Percentiles rank a stretch among this genome's conserved stretches.
Evolutionary conservation across 2,329 filamentous ascomycete genomes (phyloP).

Genomic region (Stagonosporopsis rhizophila): DNA sequence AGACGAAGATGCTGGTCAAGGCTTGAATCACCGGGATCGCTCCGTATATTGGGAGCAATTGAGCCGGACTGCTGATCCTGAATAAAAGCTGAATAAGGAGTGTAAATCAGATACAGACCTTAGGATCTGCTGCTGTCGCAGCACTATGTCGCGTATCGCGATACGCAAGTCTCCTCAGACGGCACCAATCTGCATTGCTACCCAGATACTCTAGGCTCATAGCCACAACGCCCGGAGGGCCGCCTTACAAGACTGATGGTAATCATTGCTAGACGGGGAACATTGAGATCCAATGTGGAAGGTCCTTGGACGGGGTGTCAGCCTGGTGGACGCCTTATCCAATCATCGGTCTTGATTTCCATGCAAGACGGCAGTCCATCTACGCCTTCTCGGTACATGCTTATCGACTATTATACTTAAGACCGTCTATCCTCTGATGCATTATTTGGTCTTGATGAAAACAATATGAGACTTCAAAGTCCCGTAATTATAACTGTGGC

Average conservation of each 20-base stretch:
- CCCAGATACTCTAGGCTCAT: not conserved
- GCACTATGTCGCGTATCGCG: not conserved
- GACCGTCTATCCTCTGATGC: not conserved
- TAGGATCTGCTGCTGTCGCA: no score
- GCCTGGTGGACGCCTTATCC: not conserved
- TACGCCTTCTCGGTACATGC: not conserved
- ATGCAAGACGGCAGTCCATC: not conserved
- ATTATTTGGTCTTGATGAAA: not conserved
- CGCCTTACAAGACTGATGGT: not conserved
- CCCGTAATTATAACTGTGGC: not conserved
- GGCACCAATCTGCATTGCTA: not conserved
- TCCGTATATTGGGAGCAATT: no score
- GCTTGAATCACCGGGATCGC: no score
- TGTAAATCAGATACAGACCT: no score
- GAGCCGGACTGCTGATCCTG: no score
- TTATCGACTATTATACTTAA: not conserved
- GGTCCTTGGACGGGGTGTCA: not conserved
- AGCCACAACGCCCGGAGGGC: not conserved
- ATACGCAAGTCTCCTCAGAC: not conserved
- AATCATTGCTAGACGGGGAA: not conserved
- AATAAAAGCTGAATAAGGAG: no score
- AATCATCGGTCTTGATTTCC: not conserved
- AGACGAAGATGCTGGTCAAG: no score
- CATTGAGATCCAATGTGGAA: not conserved
- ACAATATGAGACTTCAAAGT: conserved; percentile 26